Evolutionary conservation across 495 filamentous ascomycete species (phyloP).

Genomic region (Hypoxylon fuscum): DNA sequence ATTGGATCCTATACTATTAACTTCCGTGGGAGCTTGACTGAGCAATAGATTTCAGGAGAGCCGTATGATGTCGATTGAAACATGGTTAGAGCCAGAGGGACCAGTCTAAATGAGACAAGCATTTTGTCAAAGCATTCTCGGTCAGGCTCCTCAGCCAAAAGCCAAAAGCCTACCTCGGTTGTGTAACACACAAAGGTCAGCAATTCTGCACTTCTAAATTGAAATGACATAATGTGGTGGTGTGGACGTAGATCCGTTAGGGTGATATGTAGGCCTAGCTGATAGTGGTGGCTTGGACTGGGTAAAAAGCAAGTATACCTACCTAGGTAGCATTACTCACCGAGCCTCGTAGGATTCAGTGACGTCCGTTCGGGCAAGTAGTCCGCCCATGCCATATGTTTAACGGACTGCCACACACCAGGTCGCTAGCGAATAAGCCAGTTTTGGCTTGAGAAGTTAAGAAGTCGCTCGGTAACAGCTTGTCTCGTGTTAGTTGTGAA

Average conservation of each 20-base stretch:
- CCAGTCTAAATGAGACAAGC: neutral
- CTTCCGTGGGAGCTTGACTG: neutral
- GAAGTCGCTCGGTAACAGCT: too few species aligned
- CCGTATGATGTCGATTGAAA: neutral
- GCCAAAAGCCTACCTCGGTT: neutral
- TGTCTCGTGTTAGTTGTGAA: too few species aligned
- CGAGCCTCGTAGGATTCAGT: slow-evolving; percentile 21
- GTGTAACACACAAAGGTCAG: slow-evolving; percentile 7
- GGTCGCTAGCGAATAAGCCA: too few species aligned
- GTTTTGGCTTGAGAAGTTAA: too few species aligned
- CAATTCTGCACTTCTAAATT: slow-evolving; percentile 3
- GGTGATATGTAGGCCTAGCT: slow-evolving; percentile 4
- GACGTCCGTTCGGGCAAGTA: neutral
- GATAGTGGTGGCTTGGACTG: slow-evolving; percentile 3
- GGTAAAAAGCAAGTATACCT: too few species aligned
- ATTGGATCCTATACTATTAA: neutral
- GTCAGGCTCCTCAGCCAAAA: slow-evolving; percentile 1
- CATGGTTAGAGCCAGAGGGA: neutral
- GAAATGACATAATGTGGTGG: slow-evolving; percentile 10
- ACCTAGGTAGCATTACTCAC: slow-evolving; percentile 1
- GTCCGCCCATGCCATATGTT: neutral
- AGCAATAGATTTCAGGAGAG: neutral
- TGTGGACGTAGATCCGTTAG: slow-evolving; percentile 4
- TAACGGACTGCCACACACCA: too few species aligned
- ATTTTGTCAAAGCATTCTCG: slow-evolving; percentile 9